Percentiles rank a stretch among this genome's conserved stretches.
These are phyloP conservation scores for Colletotrichum plurivorum DNA, from an alignment of 2,329 filamentous ascomycete species.

Conservation along the genomic window DNA sequence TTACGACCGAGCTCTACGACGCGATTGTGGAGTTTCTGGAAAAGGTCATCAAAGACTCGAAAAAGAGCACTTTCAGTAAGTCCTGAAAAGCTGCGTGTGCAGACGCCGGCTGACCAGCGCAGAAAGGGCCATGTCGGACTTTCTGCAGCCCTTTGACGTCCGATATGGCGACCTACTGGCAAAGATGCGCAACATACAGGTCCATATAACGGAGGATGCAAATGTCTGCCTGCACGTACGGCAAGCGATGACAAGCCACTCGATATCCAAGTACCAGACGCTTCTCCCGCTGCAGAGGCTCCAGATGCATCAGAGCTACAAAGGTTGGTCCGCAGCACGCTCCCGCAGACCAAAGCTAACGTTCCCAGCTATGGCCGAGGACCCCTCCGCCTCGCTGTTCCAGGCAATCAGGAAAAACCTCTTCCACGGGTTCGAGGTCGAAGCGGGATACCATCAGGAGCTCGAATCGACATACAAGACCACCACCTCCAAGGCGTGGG, in stretches of 20 bases:
- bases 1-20: constrained; percentile 45
- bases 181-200: constrained; percentile 39
- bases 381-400: constrained; percentile 32
- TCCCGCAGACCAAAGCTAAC: neutral
- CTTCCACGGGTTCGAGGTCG: constrained; percentile 43
- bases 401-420: constrained; percentile 43
- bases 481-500: constrained; percentile 46
- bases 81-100: rapidly evolving
- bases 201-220: constrained; percentile 40
- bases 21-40: constrained; percentile 46
- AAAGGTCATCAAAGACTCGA: constrained; percentile 42
- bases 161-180: constrained; percentile 40
- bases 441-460: constrained; percentile 46
- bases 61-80: constrained; percentile 33
- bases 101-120: neutral
- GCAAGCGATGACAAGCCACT: constrained; percentile 38
- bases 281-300: constrained; percentile 38
- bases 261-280: constrained; percentile 38
- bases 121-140: constrained; percentile 27
- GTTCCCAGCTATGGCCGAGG: constrained; percentile 23
- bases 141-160: constrained; percentile 40
- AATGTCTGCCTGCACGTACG: constrained; percentile 38
- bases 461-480: constrained; percentile 45
- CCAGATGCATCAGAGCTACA: constrained; percentile 28
- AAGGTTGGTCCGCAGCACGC: neutral